Base-by-base conservation (phyloP, 192 early-diverging fungal species). In the Gaertneriomyces sp. region DNA sequence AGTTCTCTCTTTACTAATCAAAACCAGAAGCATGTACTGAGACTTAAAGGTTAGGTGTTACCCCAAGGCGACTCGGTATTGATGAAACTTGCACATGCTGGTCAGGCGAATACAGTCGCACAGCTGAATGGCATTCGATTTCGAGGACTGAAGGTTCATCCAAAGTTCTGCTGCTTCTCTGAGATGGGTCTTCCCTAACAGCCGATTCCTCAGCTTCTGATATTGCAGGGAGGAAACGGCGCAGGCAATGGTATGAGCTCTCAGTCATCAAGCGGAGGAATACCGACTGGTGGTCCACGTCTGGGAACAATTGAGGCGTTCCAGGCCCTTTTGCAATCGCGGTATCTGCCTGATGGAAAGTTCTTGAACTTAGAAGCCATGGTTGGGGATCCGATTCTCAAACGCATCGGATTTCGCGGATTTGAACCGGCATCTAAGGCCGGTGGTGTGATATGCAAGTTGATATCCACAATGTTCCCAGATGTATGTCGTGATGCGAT, bases 361-460 rank as follows among this genome's bases (percentile, higher is more conserved):
- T 66, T 65, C 39, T 41, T 76, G 6, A 61, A 72, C 54, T 47
- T 76, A 7, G 61, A 66, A 11, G 64, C 58, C 20, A 46, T 76
- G 40, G 41, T 69, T 7, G 20, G 12, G 41, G 68, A 76, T 45
- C 75, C 75, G 3, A 49, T 63, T 38, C 50, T 76, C 58, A n/a
- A 11, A 42, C 69, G 33, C 42, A 53, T n/a, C 46, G 67, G 53
- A 51, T 54, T 51, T 56, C 54, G 47, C 45, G 57, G 40, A 50
- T 76, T 73, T 60, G 75, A 59, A 40, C 16, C 66, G 41, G 67
- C 60, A 4, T 58, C 49, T 20, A 79, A 79, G 49, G 59, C 75
- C 45, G 78, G 74, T n/a, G 75, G 75, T 39, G 74, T 80, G 9
- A 63, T 80, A 19, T 80, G 78, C 56, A 80, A 80, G 70, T 53